Percentiles rank a stretch among this genome's conserved stretches.
Conservation (phyloP, 768 basidiomycete genomes). For the Leccinum sublutescens region DNA sequence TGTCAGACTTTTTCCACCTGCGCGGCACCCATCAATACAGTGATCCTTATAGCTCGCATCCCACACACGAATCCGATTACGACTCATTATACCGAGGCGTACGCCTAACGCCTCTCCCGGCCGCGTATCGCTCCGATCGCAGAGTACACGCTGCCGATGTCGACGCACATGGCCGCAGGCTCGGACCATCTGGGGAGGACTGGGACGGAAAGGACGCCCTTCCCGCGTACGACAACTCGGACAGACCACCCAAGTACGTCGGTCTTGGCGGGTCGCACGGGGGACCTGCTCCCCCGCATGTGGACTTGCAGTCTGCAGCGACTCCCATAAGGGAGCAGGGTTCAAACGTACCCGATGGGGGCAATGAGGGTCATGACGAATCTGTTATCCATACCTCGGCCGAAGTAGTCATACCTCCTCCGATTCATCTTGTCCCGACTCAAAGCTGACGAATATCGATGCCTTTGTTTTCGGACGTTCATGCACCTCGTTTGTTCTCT, state of each 20-base stretch:
- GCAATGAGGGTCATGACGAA: not conserved
- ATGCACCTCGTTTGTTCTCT: not conserved
- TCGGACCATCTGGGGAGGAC: slow-evolving; percentile 30
- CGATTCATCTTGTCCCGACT: not conserved
- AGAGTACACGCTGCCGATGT: slow-evolving; percentile 36
- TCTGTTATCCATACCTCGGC: not conserved
- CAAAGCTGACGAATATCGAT: slow-evolving; percentile 6
- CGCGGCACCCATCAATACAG: not conserved
- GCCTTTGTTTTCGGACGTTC: not conserved
- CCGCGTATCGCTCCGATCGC: slow-evolving; percentile 20
- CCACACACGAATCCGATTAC: not conserved
- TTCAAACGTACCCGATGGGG: not conserved
- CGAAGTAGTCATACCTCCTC: not conserved
- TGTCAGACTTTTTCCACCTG: slow-evolving; percentile 22
- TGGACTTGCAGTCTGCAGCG: not conserved
- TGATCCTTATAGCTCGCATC: slow-evolving; percentile 3
- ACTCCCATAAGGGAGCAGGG: slow-evolving; percentile 2
- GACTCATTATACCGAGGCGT: slow-evolving; percentile 15
- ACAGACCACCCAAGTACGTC: slow-evolving; percentile 47
- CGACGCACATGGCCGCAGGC: slow-evolving; percentile 41
- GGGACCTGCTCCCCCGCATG: not conserved
- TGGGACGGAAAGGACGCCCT: slow-evolving; percentile 44
- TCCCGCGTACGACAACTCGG: slow-evolving; percentile 45
- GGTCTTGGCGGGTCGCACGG: slow-evolving; percentile 20
- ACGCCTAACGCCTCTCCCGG: slow-evolving; percentile 20